These are phyloP conservation scores for Selaginella tamariscina DNA, from an alignment of 75 land plant species.

Conservation along the genomic window DNA sequence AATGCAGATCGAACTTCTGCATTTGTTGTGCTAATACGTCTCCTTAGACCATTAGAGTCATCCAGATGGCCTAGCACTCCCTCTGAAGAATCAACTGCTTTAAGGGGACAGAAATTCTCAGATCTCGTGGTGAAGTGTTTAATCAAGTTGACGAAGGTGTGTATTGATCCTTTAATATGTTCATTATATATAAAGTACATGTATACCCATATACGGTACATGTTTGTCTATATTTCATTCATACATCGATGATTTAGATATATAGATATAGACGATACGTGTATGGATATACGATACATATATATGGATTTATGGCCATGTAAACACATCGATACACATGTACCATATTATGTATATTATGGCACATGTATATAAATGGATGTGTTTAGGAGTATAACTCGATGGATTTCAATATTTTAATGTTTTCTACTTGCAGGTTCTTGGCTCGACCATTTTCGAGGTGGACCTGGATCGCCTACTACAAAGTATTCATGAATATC, in stretches of 20 bases:
- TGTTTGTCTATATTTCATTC: too few species aligned
- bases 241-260: too few species aligned
- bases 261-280: too few species aligned
- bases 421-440: constrained; percentile 39
- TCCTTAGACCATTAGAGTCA: constrained; percentile 71
- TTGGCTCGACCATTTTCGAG: constrained; percentile 73
- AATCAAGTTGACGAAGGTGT: constrained; percentile 90
- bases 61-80: constrained; percentile 67
- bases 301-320: not conserved
- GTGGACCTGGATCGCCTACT: constrained; percentile 92
- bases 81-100: constrained; percentile 36
- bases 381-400: too few species aligned
- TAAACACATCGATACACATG: not conserved
- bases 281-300: too few species aligned
- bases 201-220: too few species aligned
- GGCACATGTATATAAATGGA: too few species aligned
- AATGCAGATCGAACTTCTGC: constrained; percentile 98
- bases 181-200: too few species aligned
- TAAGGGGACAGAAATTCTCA: constrained; percentile 80
- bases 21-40: constrained; percentile 82
- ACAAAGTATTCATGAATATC: constrained; percentile 90
- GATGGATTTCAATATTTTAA: too few species aligned
- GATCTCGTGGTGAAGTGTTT: constrained; percentile 96
- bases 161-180: not conserved
- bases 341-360: not conserved